A percentile compares a stretch with the other conserved stretches of the same genome.
phyloP scores from a whole-genome alignment of 2,329 filamentous ascomycete species.

The Xenosphaeropsis pyriputrescens region DNA sequence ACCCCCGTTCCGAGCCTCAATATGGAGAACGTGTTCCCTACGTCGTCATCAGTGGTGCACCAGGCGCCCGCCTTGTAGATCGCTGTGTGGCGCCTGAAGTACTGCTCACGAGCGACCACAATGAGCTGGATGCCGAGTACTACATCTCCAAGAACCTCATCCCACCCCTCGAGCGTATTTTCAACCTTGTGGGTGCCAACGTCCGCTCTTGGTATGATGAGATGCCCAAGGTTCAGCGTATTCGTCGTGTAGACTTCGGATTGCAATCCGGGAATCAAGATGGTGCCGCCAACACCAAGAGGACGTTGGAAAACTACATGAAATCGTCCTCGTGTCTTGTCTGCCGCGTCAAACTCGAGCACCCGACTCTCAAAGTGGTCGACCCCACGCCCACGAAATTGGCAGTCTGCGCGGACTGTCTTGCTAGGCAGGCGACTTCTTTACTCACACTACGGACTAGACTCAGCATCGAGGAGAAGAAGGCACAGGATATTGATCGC shows the following conservation, averaged over 20 bases:
- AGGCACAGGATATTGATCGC: conserved; percentile 45
- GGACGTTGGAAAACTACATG: conserved; percentile 92
- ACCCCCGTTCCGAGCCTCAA: conserved; percentile 78
- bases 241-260: conserved; percentile 32
- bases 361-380: conserved; percentile 7
- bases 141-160: conserved; percentile 96
- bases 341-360: conserved; percentile 38
- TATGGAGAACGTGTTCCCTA: conserved; percentile 94
- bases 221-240: conserved; percentile 80
- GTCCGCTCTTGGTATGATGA: conserved; percentile 88
- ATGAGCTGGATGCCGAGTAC: conserved; percentile 83
- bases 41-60: conserved; percentile 79
- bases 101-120: conserved; percentile 60
- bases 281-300: conserved; percentile 27
- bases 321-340: conserved; percentile 64
- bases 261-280: conserved; percentile 16
- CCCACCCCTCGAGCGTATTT: conserved; percentile 87
- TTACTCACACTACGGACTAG: conserved; percentile 48
- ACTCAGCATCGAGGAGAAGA: conserved; percentile 46
- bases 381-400: conserved; percentile 11
- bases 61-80: conserved; percentile 73
- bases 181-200: conserved; percentile 89
- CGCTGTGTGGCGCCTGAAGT: conserved; percentile 81
- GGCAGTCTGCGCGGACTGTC: conserved; percentile 45
- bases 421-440: conserved; percentile 37